A percentile compares a stretch with the other conserved stretches of the same genome.
Conservation (phyloP, 2,329 filamentous ascomycete species). For the Botryotinia narcissicola region DNA sequence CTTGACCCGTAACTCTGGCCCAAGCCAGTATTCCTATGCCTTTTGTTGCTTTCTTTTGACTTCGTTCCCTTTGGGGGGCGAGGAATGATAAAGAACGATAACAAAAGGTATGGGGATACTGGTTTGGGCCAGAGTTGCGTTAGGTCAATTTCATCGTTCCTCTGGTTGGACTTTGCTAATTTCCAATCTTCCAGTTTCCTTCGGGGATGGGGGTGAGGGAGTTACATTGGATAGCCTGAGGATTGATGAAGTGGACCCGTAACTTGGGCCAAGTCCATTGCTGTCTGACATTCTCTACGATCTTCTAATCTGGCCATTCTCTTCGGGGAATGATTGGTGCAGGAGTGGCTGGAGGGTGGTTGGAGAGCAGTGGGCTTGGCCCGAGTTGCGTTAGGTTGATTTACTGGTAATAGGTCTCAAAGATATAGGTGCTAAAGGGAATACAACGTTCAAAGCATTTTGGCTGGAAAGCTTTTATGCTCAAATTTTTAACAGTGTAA, state of each 20-base stretch:
- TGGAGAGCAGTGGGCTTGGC: not conserved
- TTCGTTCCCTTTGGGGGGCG: not conserved
- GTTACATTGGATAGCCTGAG: not conserved
- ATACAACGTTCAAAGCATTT: not conserved
- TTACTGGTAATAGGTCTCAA: not conserved
- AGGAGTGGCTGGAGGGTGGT: not conserved
- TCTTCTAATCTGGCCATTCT: not conserved
- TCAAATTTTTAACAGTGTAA: not conserved
- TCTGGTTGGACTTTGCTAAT: not conserved
- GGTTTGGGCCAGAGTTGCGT: constrained; percentile 5
- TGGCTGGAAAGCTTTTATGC: not conserved
- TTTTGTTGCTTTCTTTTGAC: not conserved
- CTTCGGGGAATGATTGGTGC: too few species aligned
- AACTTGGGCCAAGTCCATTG: not conserved
- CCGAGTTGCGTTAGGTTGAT: not conserved
- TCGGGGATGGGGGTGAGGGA: not conserved
- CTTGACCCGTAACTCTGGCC: not conserved
- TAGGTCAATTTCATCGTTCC: not conserved
- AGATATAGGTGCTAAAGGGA: not conserved
- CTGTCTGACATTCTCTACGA: not conserved
- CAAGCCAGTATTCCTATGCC: not conserved
- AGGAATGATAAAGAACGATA: not conserved
- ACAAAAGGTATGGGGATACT: not conserved
- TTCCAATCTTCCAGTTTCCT: not conserved
- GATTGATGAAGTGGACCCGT: not conserved